A percentile compares a stretch with the other conserved stretches of the same genome.
Conservation (phyloP, 768 basidiomycete species). For the Auricularia heimuer region DNA sequence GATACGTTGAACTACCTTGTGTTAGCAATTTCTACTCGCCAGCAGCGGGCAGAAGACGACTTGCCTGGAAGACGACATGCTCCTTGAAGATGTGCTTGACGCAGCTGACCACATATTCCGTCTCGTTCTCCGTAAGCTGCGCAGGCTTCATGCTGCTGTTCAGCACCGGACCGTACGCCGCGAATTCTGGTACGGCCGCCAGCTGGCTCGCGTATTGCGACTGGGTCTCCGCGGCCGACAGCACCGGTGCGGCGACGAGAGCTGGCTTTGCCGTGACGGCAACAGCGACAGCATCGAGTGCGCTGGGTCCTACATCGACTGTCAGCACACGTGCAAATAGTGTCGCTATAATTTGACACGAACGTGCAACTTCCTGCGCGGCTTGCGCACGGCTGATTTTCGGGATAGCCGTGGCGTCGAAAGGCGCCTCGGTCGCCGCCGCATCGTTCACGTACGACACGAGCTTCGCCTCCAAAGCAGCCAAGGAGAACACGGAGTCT, state of each 20-base stretch:
- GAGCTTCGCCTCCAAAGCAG: constrained; percentile 81
- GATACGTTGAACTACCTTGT: constrained; percentile 80
- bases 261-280: constrained; percentile 47
- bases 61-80: constrained; percentile 92
- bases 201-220: constrained; percentile 84
- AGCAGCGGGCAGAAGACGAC: constrained; percentile 13
- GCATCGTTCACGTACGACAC: constrained; percentile 90
- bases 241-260: constrained; percentile 57
- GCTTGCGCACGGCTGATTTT: constrained; percentile 93
- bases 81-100: constrained; percentile 96
- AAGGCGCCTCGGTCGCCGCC: constrained; percentile 55
- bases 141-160: constrained; percentile 73
- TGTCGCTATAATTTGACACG: constrained; percentile 21
- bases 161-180: constrained; percentile 73
- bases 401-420: constrained; percentile 78
- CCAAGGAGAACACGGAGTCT: constrained; percentile 93
- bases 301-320: constrained; percentile 55
- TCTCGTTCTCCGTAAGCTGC: constrained; percentile 91
- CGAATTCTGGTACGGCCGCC: constrained; percentile 76
- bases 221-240: constrained; percentile 71
- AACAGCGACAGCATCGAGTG: constrained; percentile 74
- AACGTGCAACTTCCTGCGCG: constrained; percentile 79
- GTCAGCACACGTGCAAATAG: not conserved
- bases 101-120: constrained; percentile 93
- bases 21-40: constrained; percentile 8